phyloP scores from a whole-genome alignment of 2,329 filamentous ascomycete species.

The Xylariales sp. region DNA sequence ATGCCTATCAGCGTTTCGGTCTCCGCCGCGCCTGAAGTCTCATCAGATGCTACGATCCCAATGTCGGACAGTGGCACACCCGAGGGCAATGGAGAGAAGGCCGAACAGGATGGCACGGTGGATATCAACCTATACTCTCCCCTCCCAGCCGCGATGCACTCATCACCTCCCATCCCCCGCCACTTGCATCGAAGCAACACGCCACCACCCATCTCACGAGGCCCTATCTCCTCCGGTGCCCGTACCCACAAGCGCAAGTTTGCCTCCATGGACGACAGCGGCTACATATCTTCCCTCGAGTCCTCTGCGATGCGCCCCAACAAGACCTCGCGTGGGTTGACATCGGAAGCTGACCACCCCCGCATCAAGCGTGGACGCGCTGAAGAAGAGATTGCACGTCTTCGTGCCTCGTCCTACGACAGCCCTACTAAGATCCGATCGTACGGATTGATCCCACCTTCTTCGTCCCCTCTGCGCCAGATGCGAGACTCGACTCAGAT shows the following conservation, averaged over 20 bases:
- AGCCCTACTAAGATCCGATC: conserved; percentile 73
- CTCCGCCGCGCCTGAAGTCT: conserved; percentile 49
- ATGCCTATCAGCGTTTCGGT: conserved; percentile 33
- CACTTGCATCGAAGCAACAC: conserved; percentile 63
- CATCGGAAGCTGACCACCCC: conserved; percentile 76
- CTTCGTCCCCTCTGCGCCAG: conserved; percentile 66
- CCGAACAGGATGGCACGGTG: conserved; percentile 32
- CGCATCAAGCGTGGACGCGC: conserved; percentile 84
- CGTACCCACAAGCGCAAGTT: conserved; percentile 73
- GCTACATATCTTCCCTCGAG: conserved; percentile 93
- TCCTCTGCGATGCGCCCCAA: conserved; percentile 79
- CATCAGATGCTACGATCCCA: conserved; percentile 74
- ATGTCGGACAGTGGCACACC: conserved; percentile 60
- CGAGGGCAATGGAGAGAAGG: conserved; percentile 46
- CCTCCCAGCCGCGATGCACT: conserved; percentile 68
- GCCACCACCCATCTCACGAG: conserved; percentile 64
- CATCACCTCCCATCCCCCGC: conserved; percentile 78
- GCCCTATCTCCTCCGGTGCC: conserved; percentile 58
- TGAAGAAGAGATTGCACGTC: conserved; percentile 90
- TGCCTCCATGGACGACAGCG: conserved; percentile 78
- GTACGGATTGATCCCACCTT: conserved; percentile 47
- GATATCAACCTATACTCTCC: conserved; percentile 65
- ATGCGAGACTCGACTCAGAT: conserved; percentile 51
- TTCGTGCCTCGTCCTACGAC: conserved; percentile 88
- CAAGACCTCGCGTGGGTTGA: conserved; percentile 62